Base-by-base conservation (phyloP, 192 early-diverging fungal genomes). In the Lobosporangium transversale region DNA sequence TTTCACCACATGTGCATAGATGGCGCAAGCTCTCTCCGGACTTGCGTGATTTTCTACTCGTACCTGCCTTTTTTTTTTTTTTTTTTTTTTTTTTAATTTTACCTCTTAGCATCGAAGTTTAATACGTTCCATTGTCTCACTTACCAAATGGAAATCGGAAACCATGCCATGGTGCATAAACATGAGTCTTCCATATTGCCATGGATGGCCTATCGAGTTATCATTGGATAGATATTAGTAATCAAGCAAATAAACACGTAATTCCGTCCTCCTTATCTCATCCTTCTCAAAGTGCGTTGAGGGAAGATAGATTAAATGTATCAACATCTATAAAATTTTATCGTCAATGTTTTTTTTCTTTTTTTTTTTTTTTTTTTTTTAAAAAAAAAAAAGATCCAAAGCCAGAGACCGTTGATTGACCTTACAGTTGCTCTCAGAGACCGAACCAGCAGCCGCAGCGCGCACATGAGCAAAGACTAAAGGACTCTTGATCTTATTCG, bases 121-220 rank as follows among this genome's bases (percentile, higher is more conserved):
- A 3, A 52, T 15, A 31, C 8, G 14, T 40, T 7, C 8, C 7
- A 7, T 40, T 40, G 50, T n/a, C 24, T 31, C 4, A 35, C 73
- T 63, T 83, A 84, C 86, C 81, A 81, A 86, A 23, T 85, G 68
- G 48, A 93, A 93, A 27, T 87, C 80, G 48, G 74, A 83, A 66
- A 93, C 88, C 61, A 79, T 69, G 47, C 91, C 91, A 73, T 93
- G 90, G 79, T 93, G 92, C 92, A 92, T 92, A 83, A 89, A 93
- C 92, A 93, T 93, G 23, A 93, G 78, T 44, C 86, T 83, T 21
- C 90, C 91, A 62, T 82, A 91, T 79, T 84, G 57, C 84, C 86
- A 89, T n/a, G 87, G 87, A 49, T 89, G 87, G 58, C 80, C 80
- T 81, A 62, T 48, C 45, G 37, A n/a, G 21, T 31, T 15, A 20